Base-by-base conservation (phyloP, 1,284 basidiomycete genomes). In the Porogramme epimiltina region DNA sequence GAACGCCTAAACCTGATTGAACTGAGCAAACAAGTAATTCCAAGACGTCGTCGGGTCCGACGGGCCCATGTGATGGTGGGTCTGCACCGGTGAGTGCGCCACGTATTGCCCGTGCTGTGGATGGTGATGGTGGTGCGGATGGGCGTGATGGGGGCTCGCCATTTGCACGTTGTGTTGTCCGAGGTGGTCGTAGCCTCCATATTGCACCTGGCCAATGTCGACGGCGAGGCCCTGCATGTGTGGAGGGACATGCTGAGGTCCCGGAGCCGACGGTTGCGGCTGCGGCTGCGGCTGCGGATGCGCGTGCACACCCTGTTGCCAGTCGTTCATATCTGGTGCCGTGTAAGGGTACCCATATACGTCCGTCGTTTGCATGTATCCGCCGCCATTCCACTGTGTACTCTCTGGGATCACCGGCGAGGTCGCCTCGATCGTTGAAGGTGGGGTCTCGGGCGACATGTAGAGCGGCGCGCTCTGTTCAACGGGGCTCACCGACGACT, bases 21-120 rank as follows among this genome's bases (percentile, higher is more conserved):
- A 61, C 52, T 67, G 66, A n/a, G 62, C 64, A 22, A 62, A 61
- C 25, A 69, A 54, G 42, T 57, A 65, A 42, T 63, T 60, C 67
- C 67, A 69, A n/a, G 62, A 63, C 24, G 64, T 53, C 28, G 65
- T 60, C 24, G 65, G 64, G 36, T 66, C 65, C n/a, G 59, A 37
- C 23, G 49, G 26, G 22, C 61, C 61, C 36, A 61, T 50, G 33
- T 56, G 54, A 22, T 53, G 57, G n/a, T 58, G 60, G n/a, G n/a
- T n/a, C 1, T 63, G 60, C 34, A 60, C 38, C 10, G 64, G 61
- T 10, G 61, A 60, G 18, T 63, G 61, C 20, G 50, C 50, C 19
- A 47, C 26, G 26, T 47, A 47, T 36, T 54, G 56, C 51, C 41
- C 22, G 25, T 43, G 47, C 42, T 38, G 52, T 25, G 46, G 49